Evolutionary conservation across 2,329 filamentous ascomycete genomes (phyloP).

Genomic region (Ophiostoma angusticollis): DNA sequence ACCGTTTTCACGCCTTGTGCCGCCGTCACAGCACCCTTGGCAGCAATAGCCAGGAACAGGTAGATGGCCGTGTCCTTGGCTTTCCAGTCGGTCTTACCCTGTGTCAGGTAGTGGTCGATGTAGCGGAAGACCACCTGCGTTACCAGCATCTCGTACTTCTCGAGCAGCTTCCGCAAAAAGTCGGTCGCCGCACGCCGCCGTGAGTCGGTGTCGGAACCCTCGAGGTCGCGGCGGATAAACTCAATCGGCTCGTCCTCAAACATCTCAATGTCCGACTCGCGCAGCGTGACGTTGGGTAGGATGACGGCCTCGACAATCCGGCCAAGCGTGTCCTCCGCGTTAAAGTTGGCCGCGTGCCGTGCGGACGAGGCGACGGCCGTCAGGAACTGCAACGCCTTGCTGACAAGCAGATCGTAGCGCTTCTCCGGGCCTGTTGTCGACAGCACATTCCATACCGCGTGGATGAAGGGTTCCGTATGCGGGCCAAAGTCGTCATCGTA

Average conservation of each 20-base stretch:
- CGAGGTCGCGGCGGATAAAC: conserved; percentile 87
- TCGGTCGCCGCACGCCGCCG: conserved; percentile 85
- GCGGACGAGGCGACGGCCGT: conserved; percentile 73
- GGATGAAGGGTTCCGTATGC: conserved; percentile 72
- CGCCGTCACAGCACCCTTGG: conserved; percentile 77
- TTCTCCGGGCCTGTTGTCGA: conserved; percentile 77
- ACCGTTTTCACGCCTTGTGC: conserved; percentile 83
- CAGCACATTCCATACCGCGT: conserved; percentile 80
- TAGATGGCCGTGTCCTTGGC: conserved; percentile 98
- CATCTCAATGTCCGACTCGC: conserved; percentile 87
- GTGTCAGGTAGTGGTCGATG: conserved; percentile 73
- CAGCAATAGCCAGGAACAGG: conserved; percentile 85
- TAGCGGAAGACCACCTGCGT: conserved; percentile 81
- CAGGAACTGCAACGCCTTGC: conserved; percentile 86
- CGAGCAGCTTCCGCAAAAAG: conserved; percentile 78
- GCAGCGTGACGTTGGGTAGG: conserved; percentile 77
- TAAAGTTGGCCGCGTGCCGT: conserved; percentile 74
- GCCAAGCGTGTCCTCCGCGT: conserved; percentile 62
- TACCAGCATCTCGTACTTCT: conserved; percentile 75
- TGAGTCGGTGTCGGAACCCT: conserved; percentile 93
- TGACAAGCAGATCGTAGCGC: conserved; percentile 89
- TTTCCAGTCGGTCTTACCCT: conserved; percentile 79
- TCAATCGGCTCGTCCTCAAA: conserved; percentile 99
- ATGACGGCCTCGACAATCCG: conserved; percentile 95
- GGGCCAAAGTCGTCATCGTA: conserved; percentile 87